phyloP scores from a whole-genome alignment of 371 early-diverging fungal genomes.

The Zychaea mexicana region DNA sequence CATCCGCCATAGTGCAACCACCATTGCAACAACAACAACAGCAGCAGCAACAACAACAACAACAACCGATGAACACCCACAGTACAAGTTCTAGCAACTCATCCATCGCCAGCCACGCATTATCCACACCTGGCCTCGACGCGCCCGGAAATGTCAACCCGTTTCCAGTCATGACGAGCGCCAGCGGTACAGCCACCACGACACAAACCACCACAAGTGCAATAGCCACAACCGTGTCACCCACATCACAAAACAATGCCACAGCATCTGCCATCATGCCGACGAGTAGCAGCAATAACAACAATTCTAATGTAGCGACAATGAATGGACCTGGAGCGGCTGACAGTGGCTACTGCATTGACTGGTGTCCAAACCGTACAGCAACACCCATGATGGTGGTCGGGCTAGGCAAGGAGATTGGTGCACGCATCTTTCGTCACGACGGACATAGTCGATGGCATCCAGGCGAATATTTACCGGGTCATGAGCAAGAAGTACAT shows the following conservation, averaged over 20 bases:
- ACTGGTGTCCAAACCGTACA: slow-evolving; percentile 90
- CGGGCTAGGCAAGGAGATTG: slow-evolving; percentile 83
- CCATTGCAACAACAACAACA: no score
- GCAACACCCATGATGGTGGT: slow-evolving; percentile 83
- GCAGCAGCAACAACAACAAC: slow-evolving; percentile 12
- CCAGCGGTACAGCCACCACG: slow-evolving; percentile 1
- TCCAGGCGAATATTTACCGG: slow-evolving; percentile 62
- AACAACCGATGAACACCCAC: slow-evolving; percentile 31
- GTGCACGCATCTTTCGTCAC: slow-evolving; percentile 71
- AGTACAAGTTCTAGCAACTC: slow-evolving; percentile 41
- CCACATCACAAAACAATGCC: slow-evolving; percentile 10
- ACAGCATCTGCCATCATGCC: not conserved
- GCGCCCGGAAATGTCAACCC: slow-evolving; percentile 9
- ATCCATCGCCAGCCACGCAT: slow-evolving; percentile 35
- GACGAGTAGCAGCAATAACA: not conserved
- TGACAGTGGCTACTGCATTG: slow-evolving; percentile 73
- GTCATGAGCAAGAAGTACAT: slow-evolving; percentile 74
- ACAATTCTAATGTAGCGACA: not conserved
- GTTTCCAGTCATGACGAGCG: slow-evolving; percentile 12
- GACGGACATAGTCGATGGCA: slow-evolving; percentile 71
- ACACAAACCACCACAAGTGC: not conserved
- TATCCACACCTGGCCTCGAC: slow-evolving; percentile 33
- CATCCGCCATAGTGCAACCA: not conserved
- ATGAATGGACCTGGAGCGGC: slow-evolving; percentile 44
- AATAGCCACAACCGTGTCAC: slow-evolving; percentile 24